phyloP scores from a whole-genome alignment of 306 rosid genomes.

The Vachellia collinsii region DNA sequence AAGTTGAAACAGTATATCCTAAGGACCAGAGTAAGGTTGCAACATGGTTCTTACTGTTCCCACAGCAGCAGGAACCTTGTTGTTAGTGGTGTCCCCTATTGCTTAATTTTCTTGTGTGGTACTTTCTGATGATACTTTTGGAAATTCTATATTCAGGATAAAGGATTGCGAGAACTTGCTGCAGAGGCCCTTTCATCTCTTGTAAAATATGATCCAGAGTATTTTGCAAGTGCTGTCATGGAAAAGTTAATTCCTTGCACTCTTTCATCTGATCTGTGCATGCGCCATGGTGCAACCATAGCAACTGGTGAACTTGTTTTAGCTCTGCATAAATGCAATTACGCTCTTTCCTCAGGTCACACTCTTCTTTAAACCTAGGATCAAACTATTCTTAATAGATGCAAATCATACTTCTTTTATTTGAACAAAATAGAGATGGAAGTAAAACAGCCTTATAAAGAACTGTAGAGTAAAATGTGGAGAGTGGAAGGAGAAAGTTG shows the following conservation, averaged over 20 bases:
- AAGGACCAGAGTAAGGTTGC: neutral
- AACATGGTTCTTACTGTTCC: neutral
- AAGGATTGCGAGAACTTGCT: slow-evolving; percentile 95
- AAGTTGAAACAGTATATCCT: neutral
- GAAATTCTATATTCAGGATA: slow-evolving; percentile 67
- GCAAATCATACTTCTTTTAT: slow-evolving; percentile 14
- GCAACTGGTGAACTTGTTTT: slow-evolving; percentile 85
- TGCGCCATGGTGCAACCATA: slow-evolving; percentile 93
- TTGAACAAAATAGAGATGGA: neutral
- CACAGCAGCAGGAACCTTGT: neutral
- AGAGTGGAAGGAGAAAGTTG: neutral
- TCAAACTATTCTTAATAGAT: slow-evolving; percentile 29
- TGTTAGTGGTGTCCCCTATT: slow-evolving; percentile 17
- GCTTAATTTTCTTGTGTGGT: slow-evolving; percentile 28
- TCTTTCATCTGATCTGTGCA: slow-evolving; percentile 92
- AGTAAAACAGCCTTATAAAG: neutral
- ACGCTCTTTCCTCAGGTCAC: slow-evolving; percentile 70
- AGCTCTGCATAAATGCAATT: slow-evolving; percentile 68
- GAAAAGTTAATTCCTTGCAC: slow-evolving; percentile 84
- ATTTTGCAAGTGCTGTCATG: slow-evolving; percentile 63
- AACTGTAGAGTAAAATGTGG: neutral
- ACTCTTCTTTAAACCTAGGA: slow-evolving; percentile 35
- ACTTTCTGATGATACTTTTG: slow-evolving; percentile 34
- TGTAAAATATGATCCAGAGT: slow-evolving; percentile 78
- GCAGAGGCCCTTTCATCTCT: slow-evolving; percentile 83